Conservation (phyloP, 306 rosid genomes). For the Citrullus colocynthis region DNA sequence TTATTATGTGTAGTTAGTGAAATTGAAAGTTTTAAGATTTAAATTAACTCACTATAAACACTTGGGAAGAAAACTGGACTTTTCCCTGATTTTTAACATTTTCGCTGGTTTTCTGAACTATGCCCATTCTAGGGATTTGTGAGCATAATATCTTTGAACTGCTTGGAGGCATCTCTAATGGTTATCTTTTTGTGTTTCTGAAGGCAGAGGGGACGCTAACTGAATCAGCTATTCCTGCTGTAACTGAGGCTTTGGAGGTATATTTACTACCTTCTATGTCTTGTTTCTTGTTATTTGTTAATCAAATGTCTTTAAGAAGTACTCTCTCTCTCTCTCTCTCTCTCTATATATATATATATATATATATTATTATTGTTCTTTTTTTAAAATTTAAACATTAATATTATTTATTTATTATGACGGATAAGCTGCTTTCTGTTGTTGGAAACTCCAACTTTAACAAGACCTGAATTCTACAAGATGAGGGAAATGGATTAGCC, state of each 20-base stretch:
- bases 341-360: too few relatives aligned
- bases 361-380: too few relatives aligned
- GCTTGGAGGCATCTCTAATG: constrained; percentile 8
- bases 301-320: not conserved
- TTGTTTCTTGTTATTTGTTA: not conserved
- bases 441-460: not conserved
- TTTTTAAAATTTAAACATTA: too few relatives aligned
- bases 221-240: constrained; percentile 47
- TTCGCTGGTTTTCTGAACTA: not conserved
- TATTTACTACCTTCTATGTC: not conserved
- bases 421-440: not conserved
- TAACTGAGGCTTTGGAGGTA: constrained; percentile 61
- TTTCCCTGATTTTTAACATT: not conserved
- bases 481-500: not conserved
- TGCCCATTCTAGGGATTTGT: not conserved
- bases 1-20: not conserved
- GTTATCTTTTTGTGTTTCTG: constrained; percentile 10
- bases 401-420: too few relatives aligned
- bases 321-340: too few relatives aligned
- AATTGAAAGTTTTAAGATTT: not conserved
- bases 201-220: constrained; percentile 82
- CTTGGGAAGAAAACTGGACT: not conserved
- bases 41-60: not conserved
- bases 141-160: not conserved
- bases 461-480: not conserved